A percentile compares a stretch with the other conserved stretches of the same genome.
Conservation (phyloP, 768 basidiomycete species). For the Boletus sp. region DNA sequence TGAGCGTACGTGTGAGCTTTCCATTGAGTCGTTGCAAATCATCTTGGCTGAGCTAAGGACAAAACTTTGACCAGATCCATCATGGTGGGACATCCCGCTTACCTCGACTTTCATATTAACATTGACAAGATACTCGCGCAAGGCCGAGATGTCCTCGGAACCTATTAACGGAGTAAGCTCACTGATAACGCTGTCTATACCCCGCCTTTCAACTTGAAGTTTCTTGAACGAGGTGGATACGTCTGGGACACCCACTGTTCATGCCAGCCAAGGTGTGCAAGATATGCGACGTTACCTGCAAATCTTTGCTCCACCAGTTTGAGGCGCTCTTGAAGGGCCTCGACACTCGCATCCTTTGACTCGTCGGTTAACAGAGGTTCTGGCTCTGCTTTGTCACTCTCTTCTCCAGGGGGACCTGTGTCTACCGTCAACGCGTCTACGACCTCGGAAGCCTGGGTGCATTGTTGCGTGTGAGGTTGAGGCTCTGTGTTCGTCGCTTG, state of each 20-base stretch:
- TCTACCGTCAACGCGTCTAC: neutral
- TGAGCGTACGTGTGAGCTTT: conserved; percentile 64
- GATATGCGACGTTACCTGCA: conserved; percentile 44
- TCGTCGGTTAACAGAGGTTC: neutral
- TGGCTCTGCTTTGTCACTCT: neutral
- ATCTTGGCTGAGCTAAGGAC: conserved; percentile 58
- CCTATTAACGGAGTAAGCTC: conserved; percentile 71
- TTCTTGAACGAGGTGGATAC: conserved; percentile 75
- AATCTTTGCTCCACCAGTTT: conserved; percentile 77
- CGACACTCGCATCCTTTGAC: conserved; percentile 37
- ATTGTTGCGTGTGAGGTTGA: neutral
- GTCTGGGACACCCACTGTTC: conserved; percentile 42
- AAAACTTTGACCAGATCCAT: neutral
- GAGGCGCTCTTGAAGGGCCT: conserved; percentile 61
- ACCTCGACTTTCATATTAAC: conserved; percentile 70
- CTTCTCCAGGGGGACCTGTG: neutral
- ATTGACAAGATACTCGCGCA: conserved; percentile 72
- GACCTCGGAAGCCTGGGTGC: neutral
- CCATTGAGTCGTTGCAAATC: conserved; percentile 74
- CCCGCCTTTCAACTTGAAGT: conserved; percentile 67
- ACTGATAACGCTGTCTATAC: conserved; percentile 63
- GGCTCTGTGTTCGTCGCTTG: neutral
- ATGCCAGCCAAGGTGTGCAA: neutral
- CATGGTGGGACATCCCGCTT: conserved; percentile 17
- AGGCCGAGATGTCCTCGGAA: conserved; percentile 57